Conservation (phyloP, 768 basidiomycete genomes). For the Stropharia rugosoannulata region DNA sequence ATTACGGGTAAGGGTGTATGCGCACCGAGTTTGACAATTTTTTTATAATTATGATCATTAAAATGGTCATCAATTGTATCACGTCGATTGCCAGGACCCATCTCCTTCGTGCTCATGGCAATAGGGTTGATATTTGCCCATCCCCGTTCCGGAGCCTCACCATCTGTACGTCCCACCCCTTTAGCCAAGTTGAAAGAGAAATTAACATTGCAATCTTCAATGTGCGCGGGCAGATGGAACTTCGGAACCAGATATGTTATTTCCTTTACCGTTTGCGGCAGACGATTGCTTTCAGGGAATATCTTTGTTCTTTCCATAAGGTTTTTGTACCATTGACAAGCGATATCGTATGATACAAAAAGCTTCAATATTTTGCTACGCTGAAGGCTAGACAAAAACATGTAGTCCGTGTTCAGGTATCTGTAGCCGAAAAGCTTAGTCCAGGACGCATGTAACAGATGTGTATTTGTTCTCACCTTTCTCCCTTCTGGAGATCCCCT, state of each 20-base stretch:
- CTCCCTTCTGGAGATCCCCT: constrained; percentile 14
- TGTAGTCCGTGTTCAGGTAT: constrained; percentile 15
- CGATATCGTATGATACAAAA: constrained; percentile 12
- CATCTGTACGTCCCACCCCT: constrained; percentile 6
- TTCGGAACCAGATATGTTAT: neutral
- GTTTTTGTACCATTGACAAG: constrained; percentile 7
- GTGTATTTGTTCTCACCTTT: constrained; percentile 1
- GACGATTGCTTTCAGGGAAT: neutral
- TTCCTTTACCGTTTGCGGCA: neutral
- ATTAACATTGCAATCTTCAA: neutral
- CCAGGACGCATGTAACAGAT: neutral
- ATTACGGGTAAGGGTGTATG: neutral
- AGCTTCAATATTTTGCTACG: neutral
- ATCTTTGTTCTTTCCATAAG: neutral
- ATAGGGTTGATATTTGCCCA: constrained; percentile 6
- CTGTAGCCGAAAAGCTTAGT: neutral
- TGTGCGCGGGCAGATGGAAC: neutral
- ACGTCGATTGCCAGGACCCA: constrained; percentile 9
- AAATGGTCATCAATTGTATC: constrained; percentile 11
- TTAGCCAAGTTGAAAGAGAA: constrained; percentile 8
- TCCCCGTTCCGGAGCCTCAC: constrained; percentile 10
- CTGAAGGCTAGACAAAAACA: constrained; percentile 4
- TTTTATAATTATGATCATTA: constrained; percentile 6
- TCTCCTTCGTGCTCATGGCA: constrained; percentile 8
- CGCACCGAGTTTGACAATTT: constrained; percentile 4